Evolutionary conservation across 495 filamentous ascomycete species (phyloP).

Genomic region (Hamigera avellanea): DNA sequence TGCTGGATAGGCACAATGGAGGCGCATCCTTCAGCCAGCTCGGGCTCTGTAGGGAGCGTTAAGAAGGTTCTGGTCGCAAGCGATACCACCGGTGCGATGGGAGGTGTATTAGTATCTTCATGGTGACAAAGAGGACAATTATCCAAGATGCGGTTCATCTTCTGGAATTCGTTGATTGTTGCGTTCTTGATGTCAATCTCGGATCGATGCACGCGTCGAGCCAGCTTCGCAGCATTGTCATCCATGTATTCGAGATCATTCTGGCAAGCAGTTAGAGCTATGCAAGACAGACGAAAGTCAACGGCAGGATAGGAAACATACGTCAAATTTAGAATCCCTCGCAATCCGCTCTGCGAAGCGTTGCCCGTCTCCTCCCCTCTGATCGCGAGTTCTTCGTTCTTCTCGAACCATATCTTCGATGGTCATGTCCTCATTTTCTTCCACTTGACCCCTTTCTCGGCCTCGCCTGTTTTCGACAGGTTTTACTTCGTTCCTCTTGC

Average conservation of each 20-base stretch:
- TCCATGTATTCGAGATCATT: constrained; percentile 95
- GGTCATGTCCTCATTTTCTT: constrained; percentile 91
- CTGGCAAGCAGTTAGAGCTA: constrained; percentile 28
- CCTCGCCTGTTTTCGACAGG: constrained; percentile 65
- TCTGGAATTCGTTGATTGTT: constrained; percentile 80
- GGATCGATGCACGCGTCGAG: constrained; percentile 78
- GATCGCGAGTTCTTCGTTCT: constrained; percentile 71
- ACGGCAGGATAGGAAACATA: constrained; percentile 15
- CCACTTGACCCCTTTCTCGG: constrained; percentile 63
- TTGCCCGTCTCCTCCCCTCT: constrained; percentile 68
- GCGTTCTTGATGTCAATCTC: constrained; percentile 82
- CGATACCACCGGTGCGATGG: constrained; percentile 82
- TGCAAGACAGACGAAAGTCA: no score
- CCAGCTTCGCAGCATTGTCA: constrained; percentile 85
- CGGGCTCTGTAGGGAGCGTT: constrained; percentile 81
- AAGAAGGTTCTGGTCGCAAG: constrained; percentile 80
- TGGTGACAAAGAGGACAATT: constrained; percentile 87
- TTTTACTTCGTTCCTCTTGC: constrained; percentile 62
- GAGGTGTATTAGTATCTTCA: constrained; percentile 72
- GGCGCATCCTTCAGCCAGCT: constrained; percentile 71
- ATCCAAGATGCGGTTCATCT: constrained; percentile 79
- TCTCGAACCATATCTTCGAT: constrained; percentile 94
- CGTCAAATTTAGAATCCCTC: constrained; percentile 81
- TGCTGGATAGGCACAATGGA: constrained; percentile 87
- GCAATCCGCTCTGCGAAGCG: constrained; percentile 83